phyloP scores from a whole-genome alignment of 306 rosid genomes.

The Ceratonia siliqua region DNA sequence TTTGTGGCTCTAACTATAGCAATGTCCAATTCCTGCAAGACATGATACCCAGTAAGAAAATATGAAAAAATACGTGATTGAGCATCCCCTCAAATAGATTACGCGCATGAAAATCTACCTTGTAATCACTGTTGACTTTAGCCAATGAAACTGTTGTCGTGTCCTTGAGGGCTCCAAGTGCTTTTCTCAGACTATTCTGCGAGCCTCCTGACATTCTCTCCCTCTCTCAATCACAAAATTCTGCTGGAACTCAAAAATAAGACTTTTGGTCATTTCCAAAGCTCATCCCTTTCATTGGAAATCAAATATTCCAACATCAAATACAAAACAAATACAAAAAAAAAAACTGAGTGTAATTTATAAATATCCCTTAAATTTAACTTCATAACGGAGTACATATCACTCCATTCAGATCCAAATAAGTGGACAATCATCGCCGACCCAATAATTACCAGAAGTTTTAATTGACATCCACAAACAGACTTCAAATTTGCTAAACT shows the following conservation, averaged over 20 bases:
- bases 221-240: constrained; percentile 49
- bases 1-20: constrained; percentile 92
- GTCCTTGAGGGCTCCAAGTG: constrained; percentile 95
- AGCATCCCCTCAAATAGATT: constrained; percentile 10
- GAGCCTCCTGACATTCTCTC: constrained; percentile 82
- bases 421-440: constrained; percentile 31
- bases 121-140: constrained; percentile 97
- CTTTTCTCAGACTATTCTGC: constrained; percentile 90
- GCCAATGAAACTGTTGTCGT: constrained; percentile 98
- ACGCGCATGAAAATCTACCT: constrained; percentile 50
- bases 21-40: constrained; percentile 89
- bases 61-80: constrained; percentile 1
- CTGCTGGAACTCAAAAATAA: constrained; percentile 37
- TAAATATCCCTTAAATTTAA: constrained; percentile 7
- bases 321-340: constrained; percentile 6
- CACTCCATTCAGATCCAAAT: constrained; percentile 49
- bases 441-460: not conserved
- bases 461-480: constrained; percentile 24
- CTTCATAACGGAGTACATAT: constrained; percentile 10
- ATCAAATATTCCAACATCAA: constrained; percentile 35
- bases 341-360: not conserved
- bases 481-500: constrained; percentile 18
- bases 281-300: constrained; percentile 7
- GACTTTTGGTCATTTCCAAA: constrained; percentile 24
- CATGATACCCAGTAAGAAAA: constrained; percentile 28